phyloP scores from a whole-genome alignment of 345 rosid genomes.

The Aquilaria malaccensis region DNA sequence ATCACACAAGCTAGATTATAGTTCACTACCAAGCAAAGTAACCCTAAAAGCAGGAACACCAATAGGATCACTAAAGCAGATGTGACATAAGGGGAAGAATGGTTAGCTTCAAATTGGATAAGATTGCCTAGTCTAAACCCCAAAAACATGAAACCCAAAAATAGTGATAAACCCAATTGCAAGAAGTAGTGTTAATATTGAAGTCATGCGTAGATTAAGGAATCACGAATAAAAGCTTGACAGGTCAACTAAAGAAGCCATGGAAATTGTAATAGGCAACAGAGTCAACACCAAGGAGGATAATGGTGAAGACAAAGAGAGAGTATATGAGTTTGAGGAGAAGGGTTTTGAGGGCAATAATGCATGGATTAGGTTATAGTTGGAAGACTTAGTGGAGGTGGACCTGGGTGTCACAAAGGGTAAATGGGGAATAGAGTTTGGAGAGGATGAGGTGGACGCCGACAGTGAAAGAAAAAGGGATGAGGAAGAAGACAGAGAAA shows the following conservation, averaged over 20 bases:
- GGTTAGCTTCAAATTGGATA: conserved; percentile 16
- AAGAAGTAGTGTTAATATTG: conserved; percentile 19
- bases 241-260: conserved; percentile 82
- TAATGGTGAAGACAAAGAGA: conserved; percentile 25
- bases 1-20: conserved; percentile 47
- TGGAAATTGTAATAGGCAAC: conserved; percentile 55
- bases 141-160: conserved; percentile 20
- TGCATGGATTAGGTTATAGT: conserved; percentile 2
- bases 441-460: conserved; percentile 43
- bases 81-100: conserved; percentile 28
- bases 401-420: conserved; percentile 20
- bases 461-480: conserved; percentile 56
- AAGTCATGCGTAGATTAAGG: conserved; percentile 40
- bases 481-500: conserved; percentile 74
- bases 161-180: conserved; percentile 16
- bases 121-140: conserved; percentile 19
- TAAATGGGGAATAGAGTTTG: conserved; percentile 29
- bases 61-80: conserved; percentile 7
- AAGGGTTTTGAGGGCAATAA: conserved; percentile 1
- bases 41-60: conserved; percentile 9
- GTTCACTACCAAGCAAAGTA: conserved; percentile 29
- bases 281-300: conserved; percentile 45
- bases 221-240: conserved; percentile 51
- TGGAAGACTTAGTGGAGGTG: conserved; percentile 18
- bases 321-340: conserved; percentile 22